phyloP scores from a whole-genome alignment of 768 basidiomycete genomes.

The Pleurotus eryngii region DNA sequence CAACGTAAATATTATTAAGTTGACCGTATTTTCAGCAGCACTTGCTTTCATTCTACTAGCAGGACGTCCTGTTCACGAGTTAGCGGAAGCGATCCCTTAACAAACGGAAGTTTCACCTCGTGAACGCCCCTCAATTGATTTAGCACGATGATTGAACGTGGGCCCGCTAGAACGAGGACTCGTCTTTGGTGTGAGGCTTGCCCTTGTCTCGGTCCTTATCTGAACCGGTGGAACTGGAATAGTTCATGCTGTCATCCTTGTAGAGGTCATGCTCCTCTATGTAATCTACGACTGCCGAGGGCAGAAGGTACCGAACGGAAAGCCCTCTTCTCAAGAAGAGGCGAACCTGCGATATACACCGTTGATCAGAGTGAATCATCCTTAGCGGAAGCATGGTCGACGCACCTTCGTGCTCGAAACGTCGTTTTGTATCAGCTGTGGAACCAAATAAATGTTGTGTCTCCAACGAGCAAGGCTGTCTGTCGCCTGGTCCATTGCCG shows the following conservation, averaged over 20 bases:
- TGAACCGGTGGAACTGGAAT: not conserved
- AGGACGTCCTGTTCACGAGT: not conserved
- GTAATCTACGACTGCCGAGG: conserved; percentile 88
- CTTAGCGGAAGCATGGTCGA: not conserved
- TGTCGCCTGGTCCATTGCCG: conserved; percentile 82
- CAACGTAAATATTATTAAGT: conserved; percentile 2
- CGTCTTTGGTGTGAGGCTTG: not conserved
- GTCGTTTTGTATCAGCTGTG: conserved; percentile 95
- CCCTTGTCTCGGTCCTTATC: conserved; percentile 3
- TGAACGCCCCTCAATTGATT: not conserved
- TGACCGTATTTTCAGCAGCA: not conserved
- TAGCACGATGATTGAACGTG: not conserved
- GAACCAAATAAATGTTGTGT: conserved; percentile 85
- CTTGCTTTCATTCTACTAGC: not conserved
- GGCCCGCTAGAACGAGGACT: not conserved
- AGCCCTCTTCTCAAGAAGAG: conserved; percentile 77
- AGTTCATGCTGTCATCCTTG: conserved; percentile 49
- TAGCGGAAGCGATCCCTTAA: not conserved
- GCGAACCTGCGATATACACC: conserved; percentile 40
- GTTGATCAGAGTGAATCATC: not conserved
- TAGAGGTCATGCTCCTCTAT: conserved; percentile 84
- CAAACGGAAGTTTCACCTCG: too few relatives aligned
- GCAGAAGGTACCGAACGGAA: conserved; percentile 86
- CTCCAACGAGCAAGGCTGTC: conserved; percentile 74
- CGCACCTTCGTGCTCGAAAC: conserved; percentile 90